phyloP scores from a whole-genome alignment of 2,329 filamentous ascomycete genomes.

The Paraconiothyrium brasiliense region DNA sequence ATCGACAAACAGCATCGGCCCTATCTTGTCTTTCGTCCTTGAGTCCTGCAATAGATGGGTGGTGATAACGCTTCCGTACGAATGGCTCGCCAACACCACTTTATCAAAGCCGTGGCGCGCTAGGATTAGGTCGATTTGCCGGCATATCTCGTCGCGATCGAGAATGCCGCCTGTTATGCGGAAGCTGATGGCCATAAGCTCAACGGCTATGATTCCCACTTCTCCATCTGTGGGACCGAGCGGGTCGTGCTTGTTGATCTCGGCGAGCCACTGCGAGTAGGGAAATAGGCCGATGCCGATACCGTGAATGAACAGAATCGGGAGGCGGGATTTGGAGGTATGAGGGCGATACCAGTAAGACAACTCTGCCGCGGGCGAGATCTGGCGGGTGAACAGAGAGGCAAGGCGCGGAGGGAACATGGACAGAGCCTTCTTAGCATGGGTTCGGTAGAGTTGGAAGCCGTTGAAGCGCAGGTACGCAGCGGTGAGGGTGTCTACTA shows the following conservation, averaged over 20 bases:
- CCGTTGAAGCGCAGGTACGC: slow-evolving; percentile 57
- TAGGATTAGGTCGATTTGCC: slow-evolving; percentile 66
- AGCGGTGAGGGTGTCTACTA: slow-evolving; percentile 61
- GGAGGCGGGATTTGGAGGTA: slow-evolving; percentile 64
- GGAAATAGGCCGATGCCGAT: slow-evolving; percentile 74
- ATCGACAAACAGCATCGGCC: slow-evolving; percentile 64
- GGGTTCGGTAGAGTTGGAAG: slow-evolving; percentile 63
- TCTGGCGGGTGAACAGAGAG: slow-evolving; percentile 55
- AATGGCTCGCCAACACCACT: slow-evolving; percentile 69
- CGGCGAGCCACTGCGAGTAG: slow-evolving; percentile 66
- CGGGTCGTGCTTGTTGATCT: slow-evolving; percentile 55
- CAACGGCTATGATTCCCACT: slow-evolving; percentile 71
- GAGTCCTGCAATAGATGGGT: slow-evolving; percentile 68
- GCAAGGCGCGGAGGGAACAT: slow-evolving; percentile 69
- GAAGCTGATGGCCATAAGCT: slow-evolving; percentile 72
- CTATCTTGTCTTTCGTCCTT: slow-evolving; percentile 56
- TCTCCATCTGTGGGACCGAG: slow-evolving; percentile 51
- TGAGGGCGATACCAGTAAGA: slow-evolving; percentile 75
- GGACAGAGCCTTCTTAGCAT: slow-evolving; percentile 54
- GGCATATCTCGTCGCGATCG: slow-evolving; percentile 62
- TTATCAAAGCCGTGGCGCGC: slow-evolving; percentile 65
- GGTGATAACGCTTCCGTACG: slow-evolving; percentile 70
- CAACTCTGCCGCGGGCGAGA: slow-evolving; percentile 61
- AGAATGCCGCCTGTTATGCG: slow-evolving; percentile 67
- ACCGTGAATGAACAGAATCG: slow-evolving; percentile 75